Evolutionary conservation across 352 stramenopile genomes (phyloP).

Genomic region (Phytophthora macrochlamydospora): DNA sequence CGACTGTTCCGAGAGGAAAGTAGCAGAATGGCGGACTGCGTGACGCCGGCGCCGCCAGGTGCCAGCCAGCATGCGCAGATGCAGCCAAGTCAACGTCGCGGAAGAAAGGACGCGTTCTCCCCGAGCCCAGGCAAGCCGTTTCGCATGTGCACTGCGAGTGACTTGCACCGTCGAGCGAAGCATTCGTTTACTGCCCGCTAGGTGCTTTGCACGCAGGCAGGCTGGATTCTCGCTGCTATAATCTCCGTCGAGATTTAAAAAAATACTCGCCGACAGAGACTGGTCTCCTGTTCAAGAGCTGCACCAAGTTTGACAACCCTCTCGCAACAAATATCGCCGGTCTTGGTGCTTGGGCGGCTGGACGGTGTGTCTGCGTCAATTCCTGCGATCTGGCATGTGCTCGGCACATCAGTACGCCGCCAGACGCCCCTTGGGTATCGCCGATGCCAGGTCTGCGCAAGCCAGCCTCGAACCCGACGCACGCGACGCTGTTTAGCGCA

Average conservation of each 20-base stretch:
- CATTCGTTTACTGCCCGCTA: conserved; percentile 36
- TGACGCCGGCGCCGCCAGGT: conserved; percentile 20
- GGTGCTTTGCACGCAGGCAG: conserved; percentile 22
- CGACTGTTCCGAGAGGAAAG: conserved; percentile 20
- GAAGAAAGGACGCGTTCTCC: conserved; percentile 37
- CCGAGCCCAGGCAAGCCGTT: conserved; percentile 25
- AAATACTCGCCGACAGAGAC: conserved; percentile 24
- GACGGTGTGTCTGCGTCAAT: background rate
- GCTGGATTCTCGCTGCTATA: conserved; percentile 33
- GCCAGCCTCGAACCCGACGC: background rate
- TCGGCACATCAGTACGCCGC: background rate
- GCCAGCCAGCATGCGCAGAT: conserved; percentile 32
- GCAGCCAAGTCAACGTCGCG: conserved; percentile 17
- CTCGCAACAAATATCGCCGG: conserved; percentile 4
- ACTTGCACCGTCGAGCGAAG: conserved; percentile 22
- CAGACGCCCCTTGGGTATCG: background rate
- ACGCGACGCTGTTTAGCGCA: conserved; percentile 10
- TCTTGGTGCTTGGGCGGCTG: background rate
- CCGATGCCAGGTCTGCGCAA: background rate
- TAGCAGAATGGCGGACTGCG: conserved; percentile 28
- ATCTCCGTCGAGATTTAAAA: conserved; percentile 38
- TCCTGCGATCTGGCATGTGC: conserved; percentile 13
- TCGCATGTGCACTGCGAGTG: conserved; percentile 26
- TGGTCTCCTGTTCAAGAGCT: background rate
- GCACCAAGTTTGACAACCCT: conserved; percentile 27